A percentile compares a stretch with the other conserved stretches of the same genome.
phyloP scores from a whole-genome alignment of 2,329 filamentous ascomycete genomes.

The Colletotrichum kahawae region DNA sequence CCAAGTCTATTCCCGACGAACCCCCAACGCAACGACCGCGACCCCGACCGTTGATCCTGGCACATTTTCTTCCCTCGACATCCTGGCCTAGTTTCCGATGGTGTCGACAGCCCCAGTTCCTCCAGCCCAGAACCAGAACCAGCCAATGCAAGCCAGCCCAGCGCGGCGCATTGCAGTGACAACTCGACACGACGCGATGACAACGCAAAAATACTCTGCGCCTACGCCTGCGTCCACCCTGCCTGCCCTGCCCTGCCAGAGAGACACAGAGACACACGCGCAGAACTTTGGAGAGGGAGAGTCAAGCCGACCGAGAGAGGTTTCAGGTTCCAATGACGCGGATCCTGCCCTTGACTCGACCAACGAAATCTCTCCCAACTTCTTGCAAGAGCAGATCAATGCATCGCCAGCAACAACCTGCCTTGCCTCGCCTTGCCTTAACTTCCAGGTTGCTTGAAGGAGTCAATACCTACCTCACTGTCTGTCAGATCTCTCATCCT shows the following conservation, averaged over 20 bases:
- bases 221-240: neutral
- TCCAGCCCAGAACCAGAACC: neutral
- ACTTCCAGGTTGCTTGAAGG: neutral
- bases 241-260: neutral
- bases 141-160: neutral
- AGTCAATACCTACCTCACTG: neutral
- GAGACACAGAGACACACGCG: neutral
- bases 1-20: neutral
- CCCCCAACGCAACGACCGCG: neutral
- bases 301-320: neutral
- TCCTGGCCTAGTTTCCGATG: neutral
- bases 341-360: neutral
- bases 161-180: constrained; percentile 4
- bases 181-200: constrained; percentile 2
- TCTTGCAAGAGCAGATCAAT: neutral
- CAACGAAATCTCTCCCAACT: neutral
- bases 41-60: neutral
- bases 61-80: neutral
- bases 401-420: neutral
- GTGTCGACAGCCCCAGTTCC: neutral
- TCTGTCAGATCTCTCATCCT: neutral
- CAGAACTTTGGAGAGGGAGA: neutral
- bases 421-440: neutral
- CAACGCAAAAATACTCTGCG: neutral
- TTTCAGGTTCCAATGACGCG: constrained; percentile 9